Base-by-base conservation (phyloP, 202 grass and related monocot species). In the Panicum virgatum region DNA sequence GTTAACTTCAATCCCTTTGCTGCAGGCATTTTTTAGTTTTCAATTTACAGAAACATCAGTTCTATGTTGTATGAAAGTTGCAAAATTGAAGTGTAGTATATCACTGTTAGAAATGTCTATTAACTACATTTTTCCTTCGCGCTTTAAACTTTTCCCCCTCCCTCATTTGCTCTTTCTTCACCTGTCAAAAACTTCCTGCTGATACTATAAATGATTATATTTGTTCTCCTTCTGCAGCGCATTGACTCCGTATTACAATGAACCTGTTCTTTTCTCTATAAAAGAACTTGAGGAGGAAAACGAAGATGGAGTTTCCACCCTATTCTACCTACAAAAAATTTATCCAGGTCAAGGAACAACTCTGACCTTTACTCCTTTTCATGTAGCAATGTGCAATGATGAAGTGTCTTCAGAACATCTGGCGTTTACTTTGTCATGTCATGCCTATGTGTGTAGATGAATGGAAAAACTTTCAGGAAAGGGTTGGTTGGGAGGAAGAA, bases 261-360 rank as follows among this genome's bases (percentile, higher is more conserved):
- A 97, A 59, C 85, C 58, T 76, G 94, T 97, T 83, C 76, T 97
- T 80, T 85, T 97, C 72, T 94, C 91, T 62, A 84, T 83, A 79
- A 84, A 84, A 80, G 81, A 94, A 20, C 91, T 97, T 76, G 40
- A 92, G 46, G 91, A 90, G 38, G 82, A 91, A 94, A 97, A 97
- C 84, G 94, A 94, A 67, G 94, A 97, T 75, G 89, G 94, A 68
- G 91, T 97, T 85, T 97, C 94, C 66, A 97, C 80, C 53, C 83
- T 97, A 62, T 97, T 97, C 81, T 97, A 97, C 83, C 86, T 97
- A 73, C 87, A 97, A 56, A 97, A 97, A 90, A 97, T 97, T 59
- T 97, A 90, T 74, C 94, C 94, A 92, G 94, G 94, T 97, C 45
- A 47, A 63, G 14, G n/a, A 50, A 40, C 32, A 70, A 79, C 13